Evolutionary conservation across 208 protist genomes (phyloP).

Genomic region (Leishmania gerbilli): DNA sequence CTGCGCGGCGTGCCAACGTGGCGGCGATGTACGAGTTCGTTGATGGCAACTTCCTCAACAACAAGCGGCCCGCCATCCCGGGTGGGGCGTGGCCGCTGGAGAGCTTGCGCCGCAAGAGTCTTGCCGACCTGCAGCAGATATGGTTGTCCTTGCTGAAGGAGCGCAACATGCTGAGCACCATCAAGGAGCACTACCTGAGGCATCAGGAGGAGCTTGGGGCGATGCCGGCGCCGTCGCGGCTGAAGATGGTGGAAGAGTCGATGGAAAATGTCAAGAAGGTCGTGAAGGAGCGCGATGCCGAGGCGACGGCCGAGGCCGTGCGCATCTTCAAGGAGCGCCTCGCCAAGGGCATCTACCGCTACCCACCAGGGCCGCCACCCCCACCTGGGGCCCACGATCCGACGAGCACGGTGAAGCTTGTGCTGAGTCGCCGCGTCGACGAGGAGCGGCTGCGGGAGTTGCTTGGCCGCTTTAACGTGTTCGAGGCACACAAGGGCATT

Average conservation of each 20-base stretch:
- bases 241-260: slow-evolving; percentile 84
- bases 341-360: slow-evolving; percentile 70
- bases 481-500: slow-evolving; percentile 86
- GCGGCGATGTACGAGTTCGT: slow-evolving; percentile 91
- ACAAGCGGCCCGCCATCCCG: slow-evolving; percentile 83
- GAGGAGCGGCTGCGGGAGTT: slow-evolving; percentile 69
- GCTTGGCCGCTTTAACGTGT: slow-evolving; percentile 82
- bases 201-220: slow-evolving; percentile 92
- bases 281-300: slow-evolving; percentile 81
- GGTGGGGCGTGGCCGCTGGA: slow-evolving; percentile 88
- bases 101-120: slow-evolving; percentile 84
- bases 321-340: slow-evolving; percentile 79
- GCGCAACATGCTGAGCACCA: slow-evolving; percentile 89
- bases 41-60: slow-evolving; percentile 88
- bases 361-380: slow-evolving; percentile 83
- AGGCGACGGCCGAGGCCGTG: slow-evolving; percentile 63
- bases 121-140: slow-evolving; percentile 92
- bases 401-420: slow-evolving; percentile 69
- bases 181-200: slow-evolving; percentile 85
- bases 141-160: slow-evolving; percentile 93
- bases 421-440: slow-evolving; percentile 66
- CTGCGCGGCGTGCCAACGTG: slow-evolving; percentile 35
- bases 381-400: slow-evolving; percentile 64
- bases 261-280: slow-evolving; percentile 84
- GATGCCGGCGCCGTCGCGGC: slow-evolving; percentile 85